phyloP scores from a whole-genome alignment of 2,329 filamentous ascomycete genomes.

The Ceratocystis cubensis region DNA sequence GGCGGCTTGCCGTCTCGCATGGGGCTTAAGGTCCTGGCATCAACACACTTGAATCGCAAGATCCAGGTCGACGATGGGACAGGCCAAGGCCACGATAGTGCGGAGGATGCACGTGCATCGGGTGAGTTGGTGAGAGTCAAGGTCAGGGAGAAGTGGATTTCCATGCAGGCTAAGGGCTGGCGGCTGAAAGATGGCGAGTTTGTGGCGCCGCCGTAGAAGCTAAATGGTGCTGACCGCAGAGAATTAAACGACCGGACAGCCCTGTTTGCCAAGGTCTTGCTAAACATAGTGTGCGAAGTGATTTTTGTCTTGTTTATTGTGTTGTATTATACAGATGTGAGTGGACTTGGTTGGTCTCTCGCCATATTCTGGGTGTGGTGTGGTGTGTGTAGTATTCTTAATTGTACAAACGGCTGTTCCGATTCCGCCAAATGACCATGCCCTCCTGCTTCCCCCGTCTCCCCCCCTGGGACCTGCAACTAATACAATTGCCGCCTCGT shows the following conservation, averaged over 20 bases:
- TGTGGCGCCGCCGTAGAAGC: conserved; percentile 28
- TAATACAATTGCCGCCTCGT: background rate
- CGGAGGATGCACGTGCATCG: conserved; percentile 79
- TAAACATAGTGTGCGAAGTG: background rate
- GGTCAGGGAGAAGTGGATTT: conserved; percentile 57
- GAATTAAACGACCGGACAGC: background rate
- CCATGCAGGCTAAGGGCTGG: conserved; percentile 57
- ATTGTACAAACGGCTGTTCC: conserved; percentile 18
- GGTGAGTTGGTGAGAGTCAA: conserved; percentile 70
- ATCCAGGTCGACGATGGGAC: conserved; percentile 57
- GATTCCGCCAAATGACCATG: background rate
- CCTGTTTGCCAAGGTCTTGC: background rate
- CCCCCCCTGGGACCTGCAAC: conserved; percentile 17
- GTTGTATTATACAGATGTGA: conserved; percentile 21
- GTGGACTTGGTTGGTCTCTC: conserved; percentile 18
- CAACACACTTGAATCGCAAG: conserved; percentile 53
- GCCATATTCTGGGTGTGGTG: conserved; percentile 19
- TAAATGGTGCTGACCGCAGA: background rate
- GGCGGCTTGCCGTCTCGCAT: conserved; percentile 64
- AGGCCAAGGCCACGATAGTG: conserved; percentile 60
- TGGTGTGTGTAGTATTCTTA: conserved; percentile 13
- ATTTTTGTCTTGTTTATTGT: background rate
- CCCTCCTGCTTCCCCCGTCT: background rate
- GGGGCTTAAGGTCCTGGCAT: conserved; percentile 62
- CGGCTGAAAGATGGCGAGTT: conserved; percentile 39